Percentiles rank a stretch among this genome's conserved stretches.
phyloP scores from a whole-genome alignment of 345 rosid genomes.

The Bretschneidera sinensis region DNA sequence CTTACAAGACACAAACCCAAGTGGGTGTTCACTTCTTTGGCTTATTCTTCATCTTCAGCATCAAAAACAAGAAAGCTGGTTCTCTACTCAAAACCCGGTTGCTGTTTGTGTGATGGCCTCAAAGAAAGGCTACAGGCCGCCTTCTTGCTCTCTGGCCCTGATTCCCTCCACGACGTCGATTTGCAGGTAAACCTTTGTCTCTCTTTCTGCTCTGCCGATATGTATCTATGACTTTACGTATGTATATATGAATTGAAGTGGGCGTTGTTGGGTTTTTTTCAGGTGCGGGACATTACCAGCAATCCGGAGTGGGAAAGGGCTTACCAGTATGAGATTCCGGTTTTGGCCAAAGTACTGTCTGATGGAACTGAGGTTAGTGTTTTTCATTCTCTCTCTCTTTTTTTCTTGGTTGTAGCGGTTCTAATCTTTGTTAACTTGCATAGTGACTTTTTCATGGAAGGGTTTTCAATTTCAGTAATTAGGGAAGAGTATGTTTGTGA shows the following conservation, averaged over 20 bases:
- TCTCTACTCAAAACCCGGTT: constrained; percentile 82
- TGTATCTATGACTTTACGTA: not conserved
- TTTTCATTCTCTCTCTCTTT: not conserved
- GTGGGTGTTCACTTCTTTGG: constrained; percentile 27
- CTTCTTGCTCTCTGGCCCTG: constrained; percentile 56
- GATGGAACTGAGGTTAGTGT: constrained; percentile 66
- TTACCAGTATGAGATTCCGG: constrained; percentile 79
- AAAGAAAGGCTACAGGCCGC: constrained; percentile 85
- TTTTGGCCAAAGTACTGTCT: constrained; percentile 54
- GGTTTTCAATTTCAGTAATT: too few species aligned
- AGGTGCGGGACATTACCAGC: constrained; percentile 74
- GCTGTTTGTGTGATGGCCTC: constrained; percentile 95
- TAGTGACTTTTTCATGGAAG: not conserved
- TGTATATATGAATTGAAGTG: not conserved
- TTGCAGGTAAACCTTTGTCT: constrained; percentile 42
- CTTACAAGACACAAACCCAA: constrained; percentile 28
- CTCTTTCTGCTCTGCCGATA: not conserved
- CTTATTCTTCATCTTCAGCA: constrained; percentile 23
- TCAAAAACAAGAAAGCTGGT: constrained; percentile 44
- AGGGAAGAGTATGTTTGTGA: too few species aligned
- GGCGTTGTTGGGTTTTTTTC: constrained; percentile 9
- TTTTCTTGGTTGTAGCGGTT: not conserved
- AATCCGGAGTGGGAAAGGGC: constrained; percentile 79
- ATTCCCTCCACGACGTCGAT: constrained; percentile 65
- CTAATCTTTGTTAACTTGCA: not conserved